These are phyloP conservation scores for Phytophthora citricola DNA, from an alignment of 352 stramenopile species.

Conservation along the genomic window DNA sequence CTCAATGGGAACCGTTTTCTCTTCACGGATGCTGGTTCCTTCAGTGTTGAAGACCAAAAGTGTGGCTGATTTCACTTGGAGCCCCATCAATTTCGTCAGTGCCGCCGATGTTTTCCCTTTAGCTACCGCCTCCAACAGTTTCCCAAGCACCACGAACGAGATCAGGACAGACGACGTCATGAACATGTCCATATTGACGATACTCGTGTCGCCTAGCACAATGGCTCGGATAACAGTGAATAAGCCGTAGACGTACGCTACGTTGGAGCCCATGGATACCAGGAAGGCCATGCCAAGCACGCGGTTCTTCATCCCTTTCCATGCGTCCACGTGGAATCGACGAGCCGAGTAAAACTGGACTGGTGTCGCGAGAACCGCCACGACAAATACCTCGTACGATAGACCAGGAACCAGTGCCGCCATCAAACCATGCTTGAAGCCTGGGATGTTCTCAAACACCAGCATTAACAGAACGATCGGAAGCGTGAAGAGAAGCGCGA, in stretches of 20 bases:
- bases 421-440: slow-evolving; percentile 56
- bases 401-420: slow-evolving; percentile 52
- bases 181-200: slow-evolving; percentile 91
- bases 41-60: slow-evolving; percentile 78
- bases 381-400: slow-evolving; percentile 67
- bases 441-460: slow-evolving; percentile 68
- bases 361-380: slow-evolving; percentile 89
- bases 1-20: slow-evolving; percentile 80
- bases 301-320: slow-evolving; percentile 87
- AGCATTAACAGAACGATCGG: slow-evolving; percentile 93
- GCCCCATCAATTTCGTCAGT: slow-evolving; percentile 94
- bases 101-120: slow-evolving; percentile 94
- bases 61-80: slow-evolving; percentile 94
- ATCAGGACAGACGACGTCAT: slow-evolving; percentile 98
- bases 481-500: slow-evolving; percentile 91
- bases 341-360: slow-evolving; percentile 95
- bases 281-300: slow-evolving; percentile 96
- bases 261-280: slow-evolving; percentile 95
- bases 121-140: slow-evolving; percentile 94
- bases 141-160: slow-evolving; percentile 97
- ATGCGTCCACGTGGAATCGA: slow-evolving; percentile 94
- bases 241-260: slow-evolving; percentile 95
- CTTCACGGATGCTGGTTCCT: slow-evolving; percentile 51
- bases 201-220: slow-evolving; percentile 55
- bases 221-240: slow-evolving; percentile 83